A percentile compares a stretch with the other conserved stretches of the same genome.
These are phyloP conservation scores for Bacidia rubella DNA, from an alignment of 495 filamentous ascomycete species.

Conservation along the genomic window DNA sequence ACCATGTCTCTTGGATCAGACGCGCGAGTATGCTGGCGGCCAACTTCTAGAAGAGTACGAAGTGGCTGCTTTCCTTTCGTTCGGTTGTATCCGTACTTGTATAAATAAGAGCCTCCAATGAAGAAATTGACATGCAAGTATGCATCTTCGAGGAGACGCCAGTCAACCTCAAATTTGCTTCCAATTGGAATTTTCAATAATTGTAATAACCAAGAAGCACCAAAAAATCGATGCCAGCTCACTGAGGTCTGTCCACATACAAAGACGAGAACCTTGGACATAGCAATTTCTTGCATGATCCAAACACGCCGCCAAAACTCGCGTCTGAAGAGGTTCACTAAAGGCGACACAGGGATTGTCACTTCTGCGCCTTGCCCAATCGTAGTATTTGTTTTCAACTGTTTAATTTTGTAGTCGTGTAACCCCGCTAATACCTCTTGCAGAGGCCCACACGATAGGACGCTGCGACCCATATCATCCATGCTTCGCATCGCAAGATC, in stretches of 20 bases:
- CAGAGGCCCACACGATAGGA: background rate
- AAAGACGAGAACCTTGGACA: background rate
- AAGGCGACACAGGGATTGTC: background rate
- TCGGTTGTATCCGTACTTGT: background rate
- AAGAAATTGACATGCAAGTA: background rate
- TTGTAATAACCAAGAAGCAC: background rate
- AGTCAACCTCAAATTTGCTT: background rate
- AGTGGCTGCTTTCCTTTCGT: background rate
- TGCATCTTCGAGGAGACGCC: background rate
- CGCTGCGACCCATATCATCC: background rate
- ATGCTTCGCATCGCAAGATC: background rate
- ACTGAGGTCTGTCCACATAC: conserved; percentile 1
- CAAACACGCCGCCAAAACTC: background rate
- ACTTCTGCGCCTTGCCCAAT: background rate
- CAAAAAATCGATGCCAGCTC: background rate
- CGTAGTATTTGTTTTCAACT: background rate
- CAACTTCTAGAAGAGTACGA: conserved; percentile 8
- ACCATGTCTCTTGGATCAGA: conserved; percentile 20
- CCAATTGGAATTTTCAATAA: background rate
- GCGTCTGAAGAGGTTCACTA: conserved; percentile 2
- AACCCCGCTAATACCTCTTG: background rate
- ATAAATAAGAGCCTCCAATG: background rate
- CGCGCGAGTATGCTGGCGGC: conserved; percentile 10
- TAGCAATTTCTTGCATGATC: conserved; percentile 5
- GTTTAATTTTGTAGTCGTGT: background rate